Base-by-base conservation (phyloP, 805 yeast species). In the Pichia rugopelliculosa region DNA sequence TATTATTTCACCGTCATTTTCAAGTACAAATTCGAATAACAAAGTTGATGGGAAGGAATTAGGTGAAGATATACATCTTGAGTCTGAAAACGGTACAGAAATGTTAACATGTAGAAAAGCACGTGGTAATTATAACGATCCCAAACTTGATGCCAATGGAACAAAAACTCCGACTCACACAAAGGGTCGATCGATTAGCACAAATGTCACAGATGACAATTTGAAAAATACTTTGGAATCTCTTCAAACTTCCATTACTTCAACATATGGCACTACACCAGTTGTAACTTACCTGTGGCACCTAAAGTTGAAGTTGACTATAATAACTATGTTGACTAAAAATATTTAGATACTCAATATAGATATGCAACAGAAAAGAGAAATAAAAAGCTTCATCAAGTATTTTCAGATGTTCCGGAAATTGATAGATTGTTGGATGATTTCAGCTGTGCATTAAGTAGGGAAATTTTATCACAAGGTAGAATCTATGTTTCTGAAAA, bases 391-490 rank as follows among this genome's bases (percentile, higher is more conserved):
- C 93, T 88, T 62, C 97, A 89, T 65, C 74, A 71, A 36, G 56
- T 83, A 3, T 93, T 91, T 70, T 20, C 41, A 13, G 36, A 44
- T 15, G 68, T 88, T 2, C 85, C 90, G 2, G 67, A 68, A 22
- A 75, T 79, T 41, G 97, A 91, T 58, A 70, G 83, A 44, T 67
- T 91, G 15, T 62, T 91, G 33, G 96, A 88, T 58, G 97, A 89
- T 57, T 90, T 84, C 58, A 79, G 87, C 23, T 93, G 98, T 70
- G 96, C 97, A 0, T 67, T 91, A 46, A 84, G 90, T 53, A 72
- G 88, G 51, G 98, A 91, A 53, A 87, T 89, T 42, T 70, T 91
- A 27, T 67, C 88, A 10, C 97, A 93, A 59, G 99, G 99, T 4
- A 72, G 95, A 44, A 57, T 93, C 24, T 93, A 87, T 60, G 74